Evolutionary conservation across 345 rosid genomes (phyloP).

Genomic region (Psidium guajava): DNA sequence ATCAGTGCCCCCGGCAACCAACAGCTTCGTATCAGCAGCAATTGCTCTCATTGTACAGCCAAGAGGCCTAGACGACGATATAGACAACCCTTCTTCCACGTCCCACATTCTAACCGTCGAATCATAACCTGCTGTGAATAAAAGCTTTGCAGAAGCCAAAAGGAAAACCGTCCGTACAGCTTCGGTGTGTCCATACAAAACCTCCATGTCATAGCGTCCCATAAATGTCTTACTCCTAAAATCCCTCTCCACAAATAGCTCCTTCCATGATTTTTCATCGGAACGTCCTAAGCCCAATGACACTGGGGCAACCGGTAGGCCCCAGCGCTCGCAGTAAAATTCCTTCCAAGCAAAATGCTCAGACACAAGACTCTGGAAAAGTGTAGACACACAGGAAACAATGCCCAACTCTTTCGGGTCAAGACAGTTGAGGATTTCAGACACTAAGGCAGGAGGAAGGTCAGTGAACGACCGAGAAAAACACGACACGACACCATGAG

Average conservation of each 20-base stretch:
- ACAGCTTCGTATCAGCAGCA: constrained; percentile 63
- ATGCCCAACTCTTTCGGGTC: constrained; percentile 83
- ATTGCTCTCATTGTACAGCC: constrained; percentile 85
- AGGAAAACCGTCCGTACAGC: constrained; percentile 62
- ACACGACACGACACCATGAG: constrained; percentile 18
- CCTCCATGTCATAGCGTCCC: constrained; percentile 60
- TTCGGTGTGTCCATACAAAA: constrained; percentile 79
- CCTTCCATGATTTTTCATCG: constrained; percentile 73
- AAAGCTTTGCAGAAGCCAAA: constrained; percentile 71
- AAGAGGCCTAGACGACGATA: constrained; percentile 65
- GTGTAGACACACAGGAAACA: constrained; percentile 72
- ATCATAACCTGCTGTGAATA: constrained; percentile 87
- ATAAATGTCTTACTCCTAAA: constrained; percentile 65
- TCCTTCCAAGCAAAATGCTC: constrained; percentile 89
- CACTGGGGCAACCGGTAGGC: constrained; percentile 31
- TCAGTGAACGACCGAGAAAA: constrained; percentile 43
- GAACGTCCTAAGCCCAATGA: constrained; percentile 14
- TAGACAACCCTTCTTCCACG: constrained; percentile 63
- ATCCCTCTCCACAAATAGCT: constrained; percentile 83
- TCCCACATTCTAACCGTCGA: constrained; percentile 78
- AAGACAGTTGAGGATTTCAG: constrained; percentile 64
- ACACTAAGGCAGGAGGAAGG: constrained; percentile 72
- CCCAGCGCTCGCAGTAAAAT: constrained; percentile 83
- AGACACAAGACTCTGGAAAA: constrained; percentile 54
- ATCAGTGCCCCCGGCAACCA: constrained; percentile 88